Evolutionary conservation across 441 rosid genomes (phyloP), one percentile per base, ranked within the genome.

Genomic region (Bruguiera hainesii): DNA sequence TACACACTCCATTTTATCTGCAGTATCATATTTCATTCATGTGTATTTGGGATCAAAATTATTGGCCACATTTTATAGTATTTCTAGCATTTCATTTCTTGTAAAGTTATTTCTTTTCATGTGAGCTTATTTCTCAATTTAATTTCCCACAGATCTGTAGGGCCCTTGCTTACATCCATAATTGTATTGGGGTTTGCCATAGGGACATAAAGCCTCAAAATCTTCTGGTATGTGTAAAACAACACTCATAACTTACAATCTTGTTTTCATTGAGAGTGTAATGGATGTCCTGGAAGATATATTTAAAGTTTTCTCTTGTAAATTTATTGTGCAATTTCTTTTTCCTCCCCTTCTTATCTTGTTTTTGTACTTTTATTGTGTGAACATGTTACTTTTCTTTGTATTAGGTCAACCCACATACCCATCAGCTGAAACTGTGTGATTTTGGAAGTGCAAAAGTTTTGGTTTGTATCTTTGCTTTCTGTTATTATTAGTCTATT

Each of bases 401-500:
- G 60, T 71, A 39, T 66, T 75, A 87, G 96, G 96, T 94, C 53
- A 94, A 94, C 71, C 98, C 97, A 35, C 97, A 94, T 66, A 91
- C 96, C 18, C 98, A 93, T 76, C 98, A 91, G 85, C 80, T 93
- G 73, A 93, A 93, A 75, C 78, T 93, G 6, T 91, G 97, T 1
- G 98, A 93, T 75, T 93, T 93, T 76, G 98, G 98, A 71, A 93
- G 98, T 65, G 98, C 98, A 0, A 93, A 93, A 93, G 90, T 93
- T 64, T 80, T 93, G 98, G 98, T 93, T 63, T 42, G 97, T 83
- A 65, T 42, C 48, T 46, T 59, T 61, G 25, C 58, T 28, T 53
- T 56, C 37, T 64, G n/a, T 23, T 21, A 58, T 16, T 64, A 26
- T 26, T 25, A 11, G 0, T 5, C 25, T 20, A 19, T 56, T 29